Base-by-base conservation (phyloP, 208 protist genomes). In the Giardia duodenalis region DNA sequence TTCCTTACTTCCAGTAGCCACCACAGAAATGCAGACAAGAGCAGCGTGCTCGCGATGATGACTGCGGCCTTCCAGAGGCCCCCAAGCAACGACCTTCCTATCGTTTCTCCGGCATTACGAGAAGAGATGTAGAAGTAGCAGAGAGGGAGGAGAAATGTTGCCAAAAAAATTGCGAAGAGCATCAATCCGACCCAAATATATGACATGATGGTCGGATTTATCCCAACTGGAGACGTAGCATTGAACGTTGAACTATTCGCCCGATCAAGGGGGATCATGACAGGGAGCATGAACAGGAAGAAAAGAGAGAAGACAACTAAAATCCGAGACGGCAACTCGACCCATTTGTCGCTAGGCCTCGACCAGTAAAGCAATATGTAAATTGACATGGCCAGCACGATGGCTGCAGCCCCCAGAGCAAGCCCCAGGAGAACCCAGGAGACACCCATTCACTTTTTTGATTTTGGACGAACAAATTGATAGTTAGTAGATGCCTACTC, bases 361-460 rank as follows among this genome's bases (percentile, higher is more conserved):
- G 86, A 89, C 86, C 86, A 89, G 44, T 89, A 89, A 45, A 89
- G 19, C 4, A 89, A 42, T 4, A 89, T 44, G 44, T 89, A 89
- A 45, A 89, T 45, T 19, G 86, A 4, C 3, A 42, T 45, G 4
- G 44, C 4, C 39, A 89, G 4, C 86, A 42, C 86, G 4, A 89
- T 4, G 19, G 86, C 86, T 46, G 44, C 39, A 89, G 86, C 86
- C 19, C 19, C 86, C 19, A 89, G 4, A 10, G 19, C 57, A 39
- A 76, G 19, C 57, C 19, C 57, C 57, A 76, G 30, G 57, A 76
- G 10, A 30, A 10, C 57, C 57, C 57, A 76, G 10, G n/a, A 10
- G 57, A 76, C 30, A 76, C 57, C 57, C 57, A 39, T 76, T 30
- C 57, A 76, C 57, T 30, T 76, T 76, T 30, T 30, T 76, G 10